These are phyloP conservation scores for Scheffersomyces parashehatae DNA, from an alignment of 1,139 yeast species.

Conservation along the genomic window DNA sequence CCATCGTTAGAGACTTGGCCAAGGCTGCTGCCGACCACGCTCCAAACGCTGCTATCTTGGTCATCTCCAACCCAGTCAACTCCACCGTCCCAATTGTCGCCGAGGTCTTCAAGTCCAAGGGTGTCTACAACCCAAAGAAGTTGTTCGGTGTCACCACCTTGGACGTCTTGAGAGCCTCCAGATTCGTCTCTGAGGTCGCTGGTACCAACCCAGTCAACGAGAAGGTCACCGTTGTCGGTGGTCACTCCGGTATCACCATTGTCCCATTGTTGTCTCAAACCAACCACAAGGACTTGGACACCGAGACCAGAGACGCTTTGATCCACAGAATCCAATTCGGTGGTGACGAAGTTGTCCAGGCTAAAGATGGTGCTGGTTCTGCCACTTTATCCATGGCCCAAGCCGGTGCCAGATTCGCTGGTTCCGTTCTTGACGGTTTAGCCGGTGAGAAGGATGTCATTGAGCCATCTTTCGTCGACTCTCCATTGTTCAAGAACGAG, in stretches of 20 bases:
- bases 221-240: constrained; percentile 86
- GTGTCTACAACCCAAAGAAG: constrained; percentile 75
- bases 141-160: constrained; percentile 92
- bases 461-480: constrained; percentile 55
- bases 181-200: constrained; percentile 50
- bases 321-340: constrained; percentile 92
- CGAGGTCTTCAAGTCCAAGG: constrained; percentile 74
- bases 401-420: constrained; percentile 83
- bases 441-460: constrained; percentile 50
- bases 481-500: constrained; percentile 36
- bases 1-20: constrained; percentile 82
- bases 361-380: constrained; percentile 93
- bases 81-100: constrained; percentile 93
- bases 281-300: constrained; percentile 47
- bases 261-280: constrained; percentile 82
- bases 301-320: constrained; percentile 64
- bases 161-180: constrained; percentile 86
- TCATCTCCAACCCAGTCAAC: constrained; percentile 95
- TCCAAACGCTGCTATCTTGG: constrained; percentile 73
- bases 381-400: constrained; percentile 97
- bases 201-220: constrained; percentile 58
- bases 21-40: constrained; percentile 72
- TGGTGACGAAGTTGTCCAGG: constrained; percentile 96
- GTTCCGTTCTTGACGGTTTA: constrained; percentile 58
- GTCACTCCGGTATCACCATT: constrained; percentile 95